Evolutionary conservation across 148 eudicot genomes (phyloP).

Genomic region (Cornus kousa): DNA sequence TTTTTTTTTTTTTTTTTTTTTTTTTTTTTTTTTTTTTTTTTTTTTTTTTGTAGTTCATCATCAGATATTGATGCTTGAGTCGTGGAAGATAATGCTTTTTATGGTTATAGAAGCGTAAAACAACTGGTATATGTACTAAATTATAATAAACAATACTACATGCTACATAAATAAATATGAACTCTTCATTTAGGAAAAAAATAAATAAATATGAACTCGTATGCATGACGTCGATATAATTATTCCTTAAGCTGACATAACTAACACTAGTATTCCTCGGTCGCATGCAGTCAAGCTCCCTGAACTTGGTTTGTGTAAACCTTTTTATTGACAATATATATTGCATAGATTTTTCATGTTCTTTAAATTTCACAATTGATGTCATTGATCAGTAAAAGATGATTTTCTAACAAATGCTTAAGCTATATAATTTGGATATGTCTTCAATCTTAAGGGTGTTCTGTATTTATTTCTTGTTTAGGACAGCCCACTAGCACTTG

Average conservation of each 20-base stretch:
- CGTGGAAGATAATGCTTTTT: background rate
- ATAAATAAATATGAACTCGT: background rate
- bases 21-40: no score
- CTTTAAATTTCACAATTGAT: background rate
- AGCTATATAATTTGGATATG: conserved; percentile 1
- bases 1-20: no score
- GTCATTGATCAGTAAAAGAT: background rate
- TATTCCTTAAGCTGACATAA: background rate
- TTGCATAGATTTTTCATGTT: background rate
- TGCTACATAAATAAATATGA: background rate
- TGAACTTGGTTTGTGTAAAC: background rate
- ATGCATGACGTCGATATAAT: background rate
- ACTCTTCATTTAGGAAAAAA: no score
- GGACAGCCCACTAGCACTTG: conserved; percentile 95
- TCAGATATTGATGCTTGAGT: background rate
- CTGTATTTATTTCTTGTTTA: conserved; percentile 34
- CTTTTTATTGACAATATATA: background rate
- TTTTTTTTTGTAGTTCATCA: background rate
- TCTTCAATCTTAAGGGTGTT: conserved; percentile 17
- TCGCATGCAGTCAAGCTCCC: background rate
- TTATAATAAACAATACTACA: background rate
- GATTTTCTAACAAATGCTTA: background rate
- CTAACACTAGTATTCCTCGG: background rate
- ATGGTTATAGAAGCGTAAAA: background rate
- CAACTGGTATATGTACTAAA: background rate